Base-by-base conservation (phyloP, 2,329 filamentous ascomycete genomes). In the Chalara sp. region DNA sequence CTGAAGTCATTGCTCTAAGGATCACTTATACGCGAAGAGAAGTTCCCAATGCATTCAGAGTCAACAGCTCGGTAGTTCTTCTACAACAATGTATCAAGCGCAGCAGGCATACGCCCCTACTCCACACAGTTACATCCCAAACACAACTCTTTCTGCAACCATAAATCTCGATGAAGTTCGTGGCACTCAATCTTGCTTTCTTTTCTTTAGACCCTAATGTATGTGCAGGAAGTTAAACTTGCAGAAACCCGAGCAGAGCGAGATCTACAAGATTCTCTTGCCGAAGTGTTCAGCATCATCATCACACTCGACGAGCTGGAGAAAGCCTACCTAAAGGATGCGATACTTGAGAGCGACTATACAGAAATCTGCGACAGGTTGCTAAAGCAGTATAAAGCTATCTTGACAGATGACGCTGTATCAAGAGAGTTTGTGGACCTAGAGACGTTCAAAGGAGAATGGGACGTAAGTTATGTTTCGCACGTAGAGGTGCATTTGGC, bases 231-330 rank as follows among this genome's bases (percentile, higher is more conserved):
- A 76, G 90, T 96, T 61, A 96, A 96, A 70, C 80, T 99, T 53
- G 83, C 89, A 46, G 85, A 88, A 39, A 95, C 86, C 28, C 84
- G 87, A 59, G 86, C 88, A 40, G 92, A 97, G 71, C 85, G 92
- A 54, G 91, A 99, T 66, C 76, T 97, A 1, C 89, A 96, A 68
- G 93, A 97, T 65, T 97, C 93, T 1, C 81, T 99, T 11, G 93
- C 92, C 50, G 93, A 99, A 70, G 84, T 99, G 29, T 99, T 97
- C 71, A 96, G 91, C 71, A 97, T 99, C 59, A 92, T 99, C 37
- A 81, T 96, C 55, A 97, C 93, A 0, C 76, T 99, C 3, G 93
- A 99, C 66, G 90, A 95, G 57, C 80, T 99, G 1, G 93, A 99
- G 65, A 96, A 95, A 68, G 95, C 92, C 0, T 99, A 96, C 65